Evolutionary conservation across 2,329 filamentous ascomycete genomes (phyloP).

Genomic region (Penicillium crustosum): DNA sequence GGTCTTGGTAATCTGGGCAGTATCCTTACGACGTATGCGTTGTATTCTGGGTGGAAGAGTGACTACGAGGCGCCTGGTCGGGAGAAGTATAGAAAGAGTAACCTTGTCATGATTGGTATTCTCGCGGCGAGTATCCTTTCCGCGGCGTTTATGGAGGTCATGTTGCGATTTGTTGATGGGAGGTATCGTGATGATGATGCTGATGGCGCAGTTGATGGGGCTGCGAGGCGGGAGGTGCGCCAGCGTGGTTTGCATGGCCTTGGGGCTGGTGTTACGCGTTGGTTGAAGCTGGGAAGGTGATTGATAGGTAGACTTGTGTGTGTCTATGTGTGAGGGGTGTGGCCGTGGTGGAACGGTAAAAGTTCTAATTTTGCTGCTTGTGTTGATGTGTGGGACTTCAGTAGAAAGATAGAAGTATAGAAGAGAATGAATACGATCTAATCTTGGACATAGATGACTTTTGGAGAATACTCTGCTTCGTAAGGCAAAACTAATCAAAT

Average conservation of each 20-base stretch:
- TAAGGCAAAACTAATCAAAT: not conserved
- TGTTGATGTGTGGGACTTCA: not conserved
- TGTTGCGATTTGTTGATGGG: constrained; percentile 53
- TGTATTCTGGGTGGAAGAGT: constrained; percentile 82
- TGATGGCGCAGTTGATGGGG: constrained; percentile 31
- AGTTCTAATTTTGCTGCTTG: not conserved
- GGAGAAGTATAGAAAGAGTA: constrained; percentile 76
- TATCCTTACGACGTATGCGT: constrained; percentile 82
- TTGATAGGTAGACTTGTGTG: not conserved
- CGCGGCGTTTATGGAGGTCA: constrained; percentile 62
- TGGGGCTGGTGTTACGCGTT: constrained; percentile 20
- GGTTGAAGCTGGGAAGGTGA: constrained; percentile 10
- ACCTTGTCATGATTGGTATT: constrained; percentile 85
- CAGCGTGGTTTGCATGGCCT: constrained; percentile 41
- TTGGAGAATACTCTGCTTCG: not conserved
- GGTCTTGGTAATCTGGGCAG: constrained; percentile 84
- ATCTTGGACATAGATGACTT: not conserved
- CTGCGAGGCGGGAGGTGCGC: constrained; percentile 36
- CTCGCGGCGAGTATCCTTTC: constrained; percentile 73
- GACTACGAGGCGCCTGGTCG: constrained; percentile 65
- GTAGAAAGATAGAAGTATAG: not conserved
- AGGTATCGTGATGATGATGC: constrained; percentile 10
- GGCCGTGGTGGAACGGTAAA: not conserved
- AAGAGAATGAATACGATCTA: not conserved
- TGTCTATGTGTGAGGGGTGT: not conserved